A percentile compares a stretch with the other conserved stretches of the same genome.
Conservation (phyloP, 202 grass and related monocot genomes). For the Zizania palustris region DNA sequence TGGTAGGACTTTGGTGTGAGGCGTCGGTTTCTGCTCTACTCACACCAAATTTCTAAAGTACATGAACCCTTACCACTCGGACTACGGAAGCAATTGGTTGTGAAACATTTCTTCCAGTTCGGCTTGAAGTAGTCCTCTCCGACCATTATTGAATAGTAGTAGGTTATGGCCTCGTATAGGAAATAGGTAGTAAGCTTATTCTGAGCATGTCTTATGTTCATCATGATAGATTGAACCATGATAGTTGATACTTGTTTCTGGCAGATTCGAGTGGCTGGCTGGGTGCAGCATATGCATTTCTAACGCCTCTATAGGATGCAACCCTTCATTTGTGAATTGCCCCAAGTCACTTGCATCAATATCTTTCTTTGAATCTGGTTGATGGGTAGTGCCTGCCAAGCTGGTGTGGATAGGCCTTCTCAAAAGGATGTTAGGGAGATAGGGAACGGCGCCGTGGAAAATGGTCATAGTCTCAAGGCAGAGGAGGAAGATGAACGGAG, state of each 20-base stretch:
- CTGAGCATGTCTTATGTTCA: constrained; percentile 23
- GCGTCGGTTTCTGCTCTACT: not conserved
- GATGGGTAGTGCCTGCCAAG: constrained; percentile 61
- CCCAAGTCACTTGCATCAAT: constrained; percentile 11
- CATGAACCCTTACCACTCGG: not conserved
- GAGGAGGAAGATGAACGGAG: constrained; percentile 48
- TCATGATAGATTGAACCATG: not conserved
- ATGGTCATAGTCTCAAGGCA: constrained; percentile 24
- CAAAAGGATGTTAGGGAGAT: constrained; percentile 39
- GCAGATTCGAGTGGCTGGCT: constrained; percentile 35
- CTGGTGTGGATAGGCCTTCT: constrained; percentile 35
- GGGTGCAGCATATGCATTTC: constrained; percentile 41
- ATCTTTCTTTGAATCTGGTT: constrained; percentile 44
- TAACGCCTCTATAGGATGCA: constrained; percentile 20
- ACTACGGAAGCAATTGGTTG: not conserved
- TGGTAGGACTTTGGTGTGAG: constrained; percentile 1
- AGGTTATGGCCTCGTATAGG: not conserved
- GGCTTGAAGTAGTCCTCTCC: constrained; percentile 10
- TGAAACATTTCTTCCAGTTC: constrained; percentile 6
- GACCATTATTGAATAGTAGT: not conserved
- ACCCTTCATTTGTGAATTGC: constrained; percentile 7
- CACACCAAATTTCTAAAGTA: constrained; percentile 3
- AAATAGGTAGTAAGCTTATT: constrained; percentile 29
- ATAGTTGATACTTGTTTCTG: constrained; percentile 12
- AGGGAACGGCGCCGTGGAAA: constrained; percentile 32